These are phyloP conservation scores for Silene conica DNA, from an alignment of 148 eudicot genomes.

Conservation along the genomic window DNA sequence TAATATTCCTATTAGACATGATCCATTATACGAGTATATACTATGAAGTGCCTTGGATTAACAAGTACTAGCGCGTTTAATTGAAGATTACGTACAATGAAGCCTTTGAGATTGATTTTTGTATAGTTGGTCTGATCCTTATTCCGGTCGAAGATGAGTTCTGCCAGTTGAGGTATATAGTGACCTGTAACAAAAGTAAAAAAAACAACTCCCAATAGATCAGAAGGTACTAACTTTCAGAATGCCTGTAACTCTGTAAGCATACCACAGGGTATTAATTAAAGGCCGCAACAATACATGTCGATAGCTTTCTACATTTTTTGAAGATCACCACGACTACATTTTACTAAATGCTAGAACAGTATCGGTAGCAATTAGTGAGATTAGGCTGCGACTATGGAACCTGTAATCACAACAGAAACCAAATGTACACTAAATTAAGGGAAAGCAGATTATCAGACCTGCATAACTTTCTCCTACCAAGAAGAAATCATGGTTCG, in stretches of 20 bases:
- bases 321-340: no score
- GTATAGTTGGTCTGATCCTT: constrained; percentile 28
- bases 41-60: background rate
- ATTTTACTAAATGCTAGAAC: background rate
- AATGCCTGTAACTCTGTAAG: no score
- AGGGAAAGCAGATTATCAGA: no score
- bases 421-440: no score
- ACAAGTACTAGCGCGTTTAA: background rate
- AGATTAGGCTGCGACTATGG: background rate
- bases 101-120: constrained; percentile 58
- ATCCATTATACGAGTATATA: no score
- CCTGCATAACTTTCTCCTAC: constrained; percentile 86
- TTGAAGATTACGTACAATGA: constrained; percentile 41
- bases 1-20: no score
- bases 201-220: background rate
- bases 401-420: no score
- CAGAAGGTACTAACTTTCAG: background rate
- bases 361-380: background rate
- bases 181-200: constrained; percentile 35
- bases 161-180: constrained; percentile 67
- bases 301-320: no score
- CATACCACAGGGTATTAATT: no score
- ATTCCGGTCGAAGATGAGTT: constrained; percentile 52
- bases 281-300: no score
- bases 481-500: constrained; percentile 43